Percentiles rank a stretch among this genome's conserved stretches.
phyloP scores from a whole-genome alignment of 495 filamentous ascomycete species.

The Neurospora tetraspora region DNA sequence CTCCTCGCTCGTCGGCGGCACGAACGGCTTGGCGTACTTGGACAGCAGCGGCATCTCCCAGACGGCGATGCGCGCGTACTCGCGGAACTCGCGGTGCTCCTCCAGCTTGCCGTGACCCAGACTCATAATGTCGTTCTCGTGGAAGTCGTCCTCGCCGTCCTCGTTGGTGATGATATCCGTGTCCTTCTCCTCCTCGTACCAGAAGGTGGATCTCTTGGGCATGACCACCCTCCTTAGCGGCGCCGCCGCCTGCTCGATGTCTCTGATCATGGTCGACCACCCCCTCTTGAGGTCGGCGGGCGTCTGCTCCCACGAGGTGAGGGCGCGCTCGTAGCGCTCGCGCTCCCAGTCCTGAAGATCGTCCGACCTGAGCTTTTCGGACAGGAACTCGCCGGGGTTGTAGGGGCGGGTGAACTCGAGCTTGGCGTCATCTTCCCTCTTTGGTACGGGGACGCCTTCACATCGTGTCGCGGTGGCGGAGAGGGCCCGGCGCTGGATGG shows the following conservation, averaged over 20 bases:
- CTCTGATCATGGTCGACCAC: background rate
- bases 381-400: slow-evolving; percentile 13
- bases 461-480: slow-evolving; percentile 20
- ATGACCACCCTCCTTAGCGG: slow-evolving; percentile 2
- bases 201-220: slow-evolving; percentile 20
- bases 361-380: background rate
- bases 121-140: slow-evolving; percentile 72
- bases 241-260: background rate
- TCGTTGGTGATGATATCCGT: slow-evolving; percentile 31
- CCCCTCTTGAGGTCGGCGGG: slow-evolving; percentile 4
- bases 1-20: slow-evolving; percentile 53
- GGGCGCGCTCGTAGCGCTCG: slow-evolving; percentile 1
- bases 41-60: slow-evolving; percentile 95
- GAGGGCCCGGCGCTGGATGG: slow-evolving; percentile 13
- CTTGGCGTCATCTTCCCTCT: slow-evolving; percentile 1
- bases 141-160: slow-evolving; percentile 30
- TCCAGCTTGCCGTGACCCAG: slow-evolving; percentile 80
- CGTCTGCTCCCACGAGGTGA: background rate
- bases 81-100: slow-evolving; percentile 76
- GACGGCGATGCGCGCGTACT: slow-evolving; percentile 76
- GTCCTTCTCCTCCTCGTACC: slow-evolving; percentile 34
- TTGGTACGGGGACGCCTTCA: slow-evolving; percentile 14
- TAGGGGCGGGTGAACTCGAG: slow-evolving; percentile 2
- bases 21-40: slow-evolving; percentile 72
- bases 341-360: slow-evolving; percentile 11